phyloP scores from a whole-genome alignment of 345 rosid species.

The Hevea brasiliensis region DNA sequence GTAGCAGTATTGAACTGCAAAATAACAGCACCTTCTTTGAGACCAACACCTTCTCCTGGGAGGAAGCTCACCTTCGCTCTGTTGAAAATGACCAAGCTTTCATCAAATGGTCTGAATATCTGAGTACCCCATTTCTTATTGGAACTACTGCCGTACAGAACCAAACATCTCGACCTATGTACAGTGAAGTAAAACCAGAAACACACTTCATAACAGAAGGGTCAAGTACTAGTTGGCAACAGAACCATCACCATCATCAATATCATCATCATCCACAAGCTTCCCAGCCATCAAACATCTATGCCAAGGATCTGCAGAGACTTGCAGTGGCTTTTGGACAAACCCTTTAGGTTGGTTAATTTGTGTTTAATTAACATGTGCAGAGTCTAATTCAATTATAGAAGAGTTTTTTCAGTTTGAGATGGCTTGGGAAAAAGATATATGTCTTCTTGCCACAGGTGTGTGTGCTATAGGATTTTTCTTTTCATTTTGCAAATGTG shows the following conservation, averaged over 20 bases:
- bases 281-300: constrained; percentile 37
- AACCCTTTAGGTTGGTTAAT: constrained; percentile 23
- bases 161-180: constrained; percentile 32
- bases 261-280: constrained; percentile 15
- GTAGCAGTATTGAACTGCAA: constrained; percentile 42
- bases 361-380: constrained; percentile 17
- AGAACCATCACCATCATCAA: background rate
- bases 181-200: constrained; percentile 37
- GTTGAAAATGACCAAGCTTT: constrained; percentile 32
- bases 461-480: constrained; percentile 20
- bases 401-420: constrained; percentile 8
- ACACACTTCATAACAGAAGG: constrained; percentile 27
- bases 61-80: constrained; percentile 23
- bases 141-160: constrained; percentile 31
- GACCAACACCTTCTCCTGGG: constrained; percentile 40
- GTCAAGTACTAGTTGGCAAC: constrained; percentile 21
- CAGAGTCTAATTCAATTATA: constrained; percentile 20
- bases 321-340: constrained; percentile 46
- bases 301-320: constrained; percentile 37
- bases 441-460: background rate
- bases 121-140: constrained; percentile 37
- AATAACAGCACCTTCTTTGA: constrained; percentile 40
- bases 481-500: constrained; percentile 25
- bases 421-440: constrained; percentile 8
- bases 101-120: constrained; percentile 56